Evolutionary conservation across 2,329 filamentous ascomycete genomes (phyloP).

Genomic region (Cytospora chrysosperma): DNA sequence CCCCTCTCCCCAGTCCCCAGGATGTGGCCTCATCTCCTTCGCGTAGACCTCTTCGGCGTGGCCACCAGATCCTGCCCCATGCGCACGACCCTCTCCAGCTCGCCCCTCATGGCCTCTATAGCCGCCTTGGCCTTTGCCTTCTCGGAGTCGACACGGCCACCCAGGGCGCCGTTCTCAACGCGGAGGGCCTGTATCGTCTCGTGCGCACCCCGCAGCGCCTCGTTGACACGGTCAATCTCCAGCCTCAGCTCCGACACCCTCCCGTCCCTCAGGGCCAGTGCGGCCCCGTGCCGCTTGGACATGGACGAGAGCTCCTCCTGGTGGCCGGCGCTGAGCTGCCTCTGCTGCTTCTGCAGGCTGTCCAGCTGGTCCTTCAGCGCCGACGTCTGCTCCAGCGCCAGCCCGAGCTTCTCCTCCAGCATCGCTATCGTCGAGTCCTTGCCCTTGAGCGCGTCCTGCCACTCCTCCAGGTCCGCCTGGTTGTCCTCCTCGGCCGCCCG

Average conservation of each 20-base stretch:
- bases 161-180: slow-evolving; percentile 45
- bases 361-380: slow-evolving; percentile 41
- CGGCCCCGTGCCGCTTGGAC: slow-evolving; percentile 44
- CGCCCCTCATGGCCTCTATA: slow-evolving; percentile 50
- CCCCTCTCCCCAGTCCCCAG: neutral
- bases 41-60: slow-evolving; percentile 26
- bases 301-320: slow-evolving; percentile 32
- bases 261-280: slow-evolving; percentile 51
- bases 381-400: slow-evolving; percentile 40
- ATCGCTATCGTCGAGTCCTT: slow-evolving; percentile 40
- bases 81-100: slow-evolving; percentile 48
- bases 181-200: slow-evolving; percentile 45
- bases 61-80: slow-evolving; percentile 47
- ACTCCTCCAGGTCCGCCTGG: slow-evolving; percentile 36
- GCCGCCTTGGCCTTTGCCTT: slow-evolving; percentile 41
- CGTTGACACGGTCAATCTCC: slow-evolving; percentile 49
- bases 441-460: slow-evolving; percentile 36
- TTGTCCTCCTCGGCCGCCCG: slow-evolving; percentile 27
- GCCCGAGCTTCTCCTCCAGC: slow-evolving; percentile 45
- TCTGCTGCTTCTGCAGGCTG: slow-evolving; percentile 34
- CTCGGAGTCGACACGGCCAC: slow-evolving; percentile 38
- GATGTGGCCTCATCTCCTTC: neutral
- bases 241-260: slow-evolving; percentile 47
- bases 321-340: slow-evolving; percentile 32
- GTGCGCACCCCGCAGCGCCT: slow-evolving; percentile 46